Conservation (phyloP, 176 grass and related monocot genomes). For the Aegilops umbellulata region DNA sequence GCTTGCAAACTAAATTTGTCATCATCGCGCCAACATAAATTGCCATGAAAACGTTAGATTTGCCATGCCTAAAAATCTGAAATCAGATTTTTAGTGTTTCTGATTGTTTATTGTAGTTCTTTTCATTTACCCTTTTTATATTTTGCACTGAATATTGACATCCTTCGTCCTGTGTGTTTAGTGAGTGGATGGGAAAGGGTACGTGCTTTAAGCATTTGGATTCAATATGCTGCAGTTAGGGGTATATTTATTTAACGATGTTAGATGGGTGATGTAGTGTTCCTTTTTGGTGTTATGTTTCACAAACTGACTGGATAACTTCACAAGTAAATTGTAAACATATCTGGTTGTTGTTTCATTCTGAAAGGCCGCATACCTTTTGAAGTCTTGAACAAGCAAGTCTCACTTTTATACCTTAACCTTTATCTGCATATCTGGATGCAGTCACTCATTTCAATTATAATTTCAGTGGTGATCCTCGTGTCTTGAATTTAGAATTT, state of each 20-base stretch:
- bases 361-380: not conserved
- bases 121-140: not conserved
- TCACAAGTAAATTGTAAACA: not conserved
- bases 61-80: too few relatives aligned
- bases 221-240: conserved; percentile 8
- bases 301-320: not conserved
- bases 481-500: conserved; percentile 7
- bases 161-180: not conserved
- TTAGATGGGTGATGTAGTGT: not conserved
- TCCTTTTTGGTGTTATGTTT: not conserved
- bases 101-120: conserved; percentile 1
- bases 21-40: too few relatives aligned
- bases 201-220: not conserved
- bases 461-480: not conserved
- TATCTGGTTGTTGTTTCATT: conserved; percentile 25
- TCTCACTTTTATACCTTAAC: conserved; percentile 11
- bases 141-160: not conserved
- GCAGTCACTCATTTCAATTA: not conserved
- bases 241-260: conserved; percentile 18
- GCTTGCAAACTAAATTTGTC: too few relatives aligned
- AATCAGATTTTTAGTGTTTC: too few relatives aligned
- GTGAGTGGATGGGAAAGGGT: not conserved
- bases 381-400: not conserved
- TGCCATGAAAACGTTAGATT: too few relatives aligned
- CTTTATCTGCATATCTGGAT: conserved; percentile 9